Conservation (phyloP, 208 protist species). For the Leishmania braziliensis region DNA sequence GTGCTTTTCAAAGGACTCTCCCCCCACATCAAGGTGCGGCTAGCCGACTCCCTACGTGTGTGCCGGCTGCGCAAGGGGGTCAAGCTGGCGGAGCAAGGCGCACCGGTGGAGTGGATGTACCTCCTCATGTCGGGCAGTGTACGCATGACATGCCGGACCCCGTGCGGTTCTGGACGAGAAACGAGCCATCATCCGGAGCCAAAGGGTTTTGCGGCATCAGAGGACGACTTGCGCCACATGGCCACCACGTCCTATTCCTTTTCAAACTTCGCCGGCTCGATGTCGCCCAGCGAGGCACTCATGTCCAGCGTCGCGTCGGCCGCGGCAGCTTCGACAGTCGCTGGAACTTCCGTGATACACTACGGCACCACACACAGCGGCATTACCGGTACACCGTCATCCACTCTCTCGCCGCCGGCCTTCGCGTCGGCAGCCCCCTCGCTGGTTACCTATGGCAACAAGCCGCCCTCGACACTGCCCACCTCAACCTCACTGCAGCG, state of each 20-base stretch:
- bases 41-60: conserved; percentile 68
- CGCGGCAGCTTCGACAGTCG: not conserved
- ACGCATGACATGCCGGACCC: conserved; percentile 25
- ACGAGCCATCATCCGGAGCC: not conserved
- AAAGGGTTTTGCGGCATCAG: not conserved
- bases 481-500: not conserved
- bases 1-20: conserved; percentile 51
- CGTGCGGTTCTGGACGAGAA: not conserved
- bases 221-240: not conserved
- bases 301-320: not conserved
- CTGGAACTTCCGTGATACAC: not conserved
- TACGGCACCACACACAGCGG: not conserved
- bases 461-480: not conserved
- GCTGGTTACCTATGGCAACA: not conserved
- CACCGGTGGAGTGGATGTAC: conserved; percentile 78
- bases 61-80: conserved; percentile 45
- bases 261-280: not conserved
- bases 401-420: not conserved
- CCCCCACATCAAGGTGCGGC: conserved; percentile 35
- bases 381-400: not conserved
- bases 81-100: conserved; percentile 44
- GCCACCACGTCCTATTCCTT: not conserved
- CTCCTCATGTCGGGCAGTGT: conserved; percentile 75
- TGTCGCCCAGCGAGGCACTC: conserved; percentile 2
- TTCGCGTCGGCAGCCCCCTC: not conserved